These are phyloP conservation scores for Sonneratia alba DNA, from an alignment of 345 rosid species.

Conservation along the genomic window DNA sequence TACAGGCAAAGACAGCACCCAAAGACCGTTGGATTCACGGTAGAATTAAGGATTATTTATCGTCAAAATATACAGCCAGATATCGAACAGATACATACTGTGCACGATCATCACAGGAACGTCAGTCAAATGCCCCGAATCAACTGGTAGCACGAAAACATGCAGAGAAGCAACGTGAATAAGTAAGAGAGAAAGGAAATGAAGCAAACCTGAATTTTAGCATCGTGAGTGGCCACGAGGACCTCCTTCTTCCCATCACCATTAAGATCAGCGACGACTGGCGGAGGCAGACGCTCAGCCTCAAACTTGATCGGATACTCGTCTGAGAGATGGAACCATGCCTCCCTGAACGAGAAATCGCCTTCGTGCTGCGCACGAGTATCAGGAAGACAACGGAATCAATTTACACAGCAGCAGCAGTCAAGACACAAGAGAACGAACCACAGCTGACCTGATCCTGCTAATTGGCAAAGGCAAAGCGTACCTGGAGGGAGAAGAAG, in stretches of 20 bases:
- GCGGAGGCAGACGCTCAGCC: conserved; percentile 88
- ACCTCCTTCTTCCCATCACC: conserved; percentile 92
- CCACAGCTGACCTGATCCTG: background rate
- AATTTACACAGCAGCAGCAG: background rate
- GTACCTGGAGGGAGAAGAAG: conserved; percentile 97
- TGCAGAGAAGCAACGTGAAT: background rate
- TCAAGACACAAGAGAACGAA: background rate
- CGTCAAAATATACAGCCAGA: too few species aligned
- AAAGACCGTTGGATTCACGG: background rate
- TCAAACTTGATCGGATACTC: conserved; percentile 83
- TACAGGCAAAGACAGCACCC: background rate
- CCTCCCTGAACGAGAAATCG: conserved; percentile 90
- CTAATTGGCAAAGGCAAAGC: background rate
- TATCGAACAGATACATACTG: background rate
- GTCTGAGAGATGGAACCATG: conserved; percentile 80
- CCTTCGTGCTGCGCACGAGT: conserved; percentile 66
- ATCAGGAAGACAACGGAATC: background rate
- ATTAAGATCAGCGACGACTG: conserved; percentile 82
- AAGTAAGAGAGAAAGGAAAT: background rate
- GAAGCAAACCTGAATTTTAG: conserved; percentile 73
- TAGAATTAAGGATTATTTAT: background rate
- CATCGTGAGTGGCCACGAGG: conserved; percentile 86
- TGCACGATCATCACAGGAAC: background rate
- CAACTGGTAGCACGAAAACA: background rate
- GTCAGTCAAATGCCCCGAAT: background rate